Base-by-base conservation (phyloP, 148 eudicot genomes). In the Suaeda aralocaspica region DNA sequence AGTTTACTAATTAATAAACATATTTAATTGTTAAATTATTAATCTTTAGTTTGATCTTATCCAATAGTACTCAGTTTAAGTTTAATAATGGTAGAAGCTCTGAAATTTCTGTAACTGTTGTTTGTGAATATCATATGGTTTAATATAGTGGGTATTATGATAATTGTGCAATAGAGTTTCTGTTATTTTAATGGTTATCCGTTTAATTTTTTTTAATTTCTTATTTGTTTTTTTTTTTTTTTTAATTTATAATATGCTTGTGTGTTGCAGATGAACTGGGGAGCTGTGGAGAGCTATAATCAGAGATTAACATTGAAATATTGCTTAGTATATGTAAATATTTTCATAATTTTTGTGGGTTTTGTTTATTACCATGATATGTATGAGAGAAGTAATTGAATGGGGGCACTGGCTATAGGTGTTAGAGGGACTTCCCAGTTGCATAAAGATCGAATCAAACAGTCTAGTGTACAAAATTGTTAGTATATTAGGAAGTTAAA, bases 361-460 rank as follows among this genome's bases (percentile, higher is more conserved):
- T 36, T n/a, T 60, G 64, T 50, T 16, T 6, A 36, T 45, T 53
- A 52, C 52, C 21, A 66, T 71, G 53, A 51, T 41, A 72, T 56
- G 59, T 72, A 64, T 74, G 74, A 61, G 41, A 71, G 79, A 68
- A 53, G 52, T 72, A 63, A 57, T 73, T 78, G 79, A 56, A 78
- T 78, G 84, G 81, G 74, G 74, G 64, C 68, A 78, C 66, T 73
- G 79, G 63, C 45, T 31, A 45, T 74, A 66, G 70, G 66, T 60
- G 50, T 63, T 24, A 73, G 64, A 68, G 53, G 60, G 60, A 70
- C 63, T 68, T 50, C 56, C 31, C 60, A 58, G 14, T 72, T 69
- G 22, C 39, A 14, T 52, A 7, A 64, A 59, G 31, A 53, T 33
- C 66, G 42, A 31, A 9, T 34, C 39, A 9, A 55, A 24, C 22